Evolutionary conservation across 495 filamentous ascomycete genomes (phyloP).

Genomic region (Astrothelium macrocarpum): DNA sequence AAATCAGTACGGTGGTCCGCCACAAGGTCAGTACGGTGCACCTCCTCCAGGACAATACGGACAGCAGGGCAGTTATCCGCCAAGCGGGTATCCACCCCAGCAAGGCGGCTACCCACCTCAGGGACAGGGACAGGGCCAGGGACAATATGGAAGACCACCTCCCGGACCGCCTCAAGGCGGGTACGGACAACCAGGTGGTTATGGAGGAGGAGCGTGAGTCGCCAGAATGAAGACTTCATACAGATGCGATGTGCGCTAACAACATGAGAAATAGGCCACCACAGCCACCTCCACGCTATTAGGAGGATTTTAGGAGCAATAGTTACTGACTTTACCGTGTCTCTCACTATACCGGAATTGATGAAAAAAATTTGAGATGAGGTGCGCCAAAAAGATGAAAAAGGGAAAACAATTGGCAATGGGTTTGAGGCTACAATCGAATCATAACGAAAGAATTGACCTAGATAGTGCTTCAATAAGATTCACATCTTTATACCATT

Average conservation of each 20-base stretch:
- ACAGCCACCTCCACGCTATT: neutral
- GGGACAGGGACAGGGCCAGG: neutral
- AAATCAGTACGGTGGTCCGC: conserved; percentile 24
- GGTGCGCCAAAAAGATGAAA: neutral
- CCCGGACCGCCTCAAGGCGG: neutral
- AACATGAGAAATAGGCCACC: neutral
- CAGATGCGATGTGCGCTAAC: neutral
- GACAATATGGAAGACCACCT: neutral
- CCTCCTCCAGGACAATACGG: conserved; percentile 20
- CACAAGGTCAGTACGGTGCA: conserved; percentile 26
- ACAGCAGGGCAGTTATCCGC: conserved; percentile 15
- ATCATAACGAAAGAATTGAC: too few species aligned
- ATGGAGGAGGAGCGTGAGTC: conserved; percentile 1
- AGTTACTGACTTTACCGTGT: neutral
- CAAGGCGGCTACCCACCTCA: conserved; percentile 8
- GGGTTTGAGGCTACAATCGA: too few species aligned
- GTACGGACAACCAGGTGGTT: neutral
- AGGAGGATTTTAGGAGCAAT: neutral
- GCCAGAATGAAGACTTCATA: neutral
- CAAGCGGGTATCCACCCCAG: conserved; percentile 19
- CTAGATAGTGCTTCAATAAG: too few species aligned
- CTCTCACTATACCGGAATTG: neutral
- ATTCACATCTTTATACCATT: too few species aligned
- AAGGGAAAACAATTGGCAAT: too few species aligned
- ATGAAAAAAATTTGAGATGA: neutral